These are phyloP conservation scores for Comarum palustre DNA, from an alignment of 306 rosid genomes.

Conservation along the genomic window DNA sequence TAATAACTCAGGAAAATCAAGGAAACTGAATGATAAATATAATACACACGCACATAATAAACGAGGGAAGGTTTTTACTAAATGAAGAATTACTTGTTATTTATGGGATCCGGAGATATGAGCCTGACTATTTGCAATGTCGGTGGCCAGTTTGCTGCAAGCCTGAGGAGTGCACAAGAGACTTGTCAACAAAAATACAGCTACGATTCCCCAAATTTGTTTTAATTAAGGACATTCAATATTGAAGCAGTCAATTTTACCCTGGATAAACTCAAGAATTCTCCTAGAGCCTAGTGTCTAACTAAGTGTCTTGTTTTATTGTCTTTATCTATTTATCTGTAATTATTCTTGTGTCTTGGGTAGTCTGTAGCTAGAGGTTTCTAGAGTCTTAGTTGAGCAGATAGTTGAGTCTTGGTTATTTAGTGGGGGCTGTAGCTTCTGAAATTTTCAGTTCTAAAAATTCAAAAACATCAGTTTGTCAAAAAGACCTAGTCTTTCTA, in stretches of 20 bases:
- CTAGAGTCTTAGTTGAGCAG: background rate
- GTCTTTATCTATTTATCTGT: background rate
- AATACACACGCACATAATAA: background rate
- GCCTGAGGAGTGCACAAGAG: slow-evolving; percentile 51
- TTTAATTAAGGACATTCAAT: background rate
- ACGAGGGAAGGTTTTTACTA: slow-evolving; percentile 21
- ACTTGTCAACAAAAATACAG: slow-evolving; percentile 11
- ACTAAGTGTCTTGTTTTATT: background rate
- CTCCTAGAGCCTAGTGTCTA: background rate
- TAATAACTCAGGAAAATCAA: slow-evolving; percentile 21
- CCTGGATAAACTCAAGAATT: background rate
- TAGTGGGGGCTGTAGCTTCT: background rate
- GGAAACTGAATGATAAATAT: slow-evolving; percentile 11
- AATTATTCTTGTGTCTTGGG: background rate
- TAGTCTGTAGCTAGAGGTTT: background rate
- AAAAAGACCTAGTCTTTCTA: background rate
- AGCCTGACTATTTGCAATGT: slow-evolving; percentile 91
- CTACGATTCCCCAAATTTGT: background rate
- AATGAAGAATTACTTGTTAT: slow-evolving; percentile 58
- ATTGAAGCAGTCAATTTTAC: background rate
- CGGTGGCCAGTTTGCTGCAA: slow-evolving; percentile 95
- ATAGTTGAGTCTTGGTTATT: background rate
- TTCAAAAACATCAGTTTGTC: no score
- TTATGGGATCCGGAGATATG: slow-evolving; percentile 91
- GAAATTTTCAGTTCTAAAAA: no score